Evolutionary conservation across 106 monocot species (phyloP).

Genomic region (Posidonia australis): DNA sequence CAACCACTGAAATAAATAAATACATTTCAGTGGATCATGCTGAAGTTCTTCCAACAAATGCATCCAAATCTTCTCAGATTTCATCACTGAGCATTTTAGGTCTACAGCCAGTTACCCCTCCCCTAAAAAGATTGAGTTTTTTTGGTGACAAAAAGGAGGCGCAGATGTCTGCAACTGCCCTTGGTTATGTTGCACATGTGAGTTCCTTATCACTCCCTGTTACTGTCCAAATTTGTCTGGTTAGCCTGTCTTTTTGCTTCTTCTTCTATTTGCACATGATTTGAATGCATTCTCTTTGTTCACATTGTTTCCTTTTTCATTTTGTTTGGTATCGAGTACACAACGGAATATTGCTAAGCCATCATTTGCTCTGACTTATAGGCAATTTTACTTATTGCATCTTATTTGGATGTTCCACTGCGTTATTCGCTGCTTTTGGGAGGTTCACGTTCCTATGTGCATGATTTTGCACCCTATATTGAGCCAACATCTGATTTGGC

Average conservation of each 20-base stretch:
- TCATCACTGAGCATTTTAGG: constrained; percentile 65
- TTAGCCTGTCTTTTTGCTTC: not conserved
- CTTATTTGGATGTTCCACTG: constrained; percentile 68
- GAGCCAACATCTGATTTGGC: constrained; percentile 36
- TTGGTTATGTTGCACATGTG: constrained; percentile 98
- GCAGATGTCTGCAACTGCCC: constrained; percentile 67
- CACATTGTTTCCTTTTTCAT: not conserved
- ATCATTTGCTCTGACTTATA: constrained; percentile 14
- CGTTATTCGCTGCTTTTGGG: constrained; percentile 67
- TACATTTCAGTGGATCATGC: constrained; percentile 20
- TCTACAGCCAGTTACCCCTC: constrained; percentile 46
- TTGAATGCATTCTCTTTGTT: not conserved
- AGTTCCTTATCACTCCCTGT: constrained; percentile 10
- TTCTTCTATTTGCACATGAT: no score
- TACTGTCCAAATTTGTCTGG: not conserved
- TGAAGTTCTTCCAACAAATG: constrained; percentile 20
- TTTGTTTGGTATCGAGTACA: not conserved
- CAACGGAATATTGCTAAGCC: not conserved
- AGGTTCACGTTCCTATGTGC: constrained; percentile 76
- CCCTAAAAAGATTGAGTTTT: constrained; percentile 50
- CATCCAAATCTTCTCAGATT: constrained; percentile 22
- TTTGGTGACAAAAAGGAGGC: constrained; percentile 78
- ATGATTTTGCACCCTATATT: constrained; percentile 62
- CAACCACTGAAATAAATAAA: not conserved
- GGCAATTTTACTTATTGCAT: constrained; percentile 69